Evolutionary conservation across 371 early-diverging fungal genomes (phyloP), one percentile per base, ranked within the genome.

Genomic region (Lichtheimia ornata): DNA sequence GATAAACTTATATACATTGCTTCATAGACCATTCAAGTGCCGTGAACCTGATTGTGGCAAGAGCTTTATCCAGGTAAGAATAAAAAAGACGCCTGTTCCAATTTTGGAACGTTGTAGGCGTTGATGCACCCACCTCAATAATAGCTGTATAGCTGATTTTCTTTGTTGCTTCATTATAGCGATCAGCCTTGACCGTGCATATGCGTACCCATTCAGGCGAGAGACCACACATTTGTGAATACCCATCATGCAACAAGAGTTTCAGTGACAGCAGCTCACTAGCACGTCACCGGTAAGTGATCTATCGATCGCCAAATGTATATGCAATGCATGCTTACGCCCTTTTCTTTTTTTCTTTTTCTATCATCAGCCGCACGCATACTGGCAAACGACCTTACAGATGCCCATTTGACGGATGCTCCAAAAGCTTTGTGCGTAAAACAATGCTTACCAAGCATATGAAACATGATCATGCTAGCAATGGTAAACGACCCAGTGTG

Each of bases 161-260:
- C 55, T 52, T 17, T 44, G 49, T 44, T 49, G 58, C 18, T 18
- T 41, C 14, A 55, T 22, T 61, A 56, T 61, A 74, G 81, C 83
- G 88, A 22, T 91, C 91, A 11, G 91, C 91, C 25, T 76, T 91
- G 61, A 88, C 86, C 1, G 90, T 91, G 27, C 92, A 90, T 64
- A 67, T 78, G 51, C 83, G 91, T 54, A 91, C 91, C 1, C 91
- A 91, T 69, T 83, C 91, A 3, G 91, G 91, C 20, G 92, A 90
- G 65, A 74, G 86, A 50, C 91, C 91, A 17, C 91, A 91, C 66
- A 63, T 76, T 30, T 91, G 91, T 60, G 84, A 87, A 64, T 74
- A 79, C 5, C 76, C 74, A 15, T 76, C 74, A 15, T 87, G 87
- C 66, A 71, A 76, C 25, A 83, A 81, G 59, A 70, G 78, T 14